These are phyloP conservation scores for Tuber umbilicatum DNA, from an alignment of 495 filamentous ascomycete species.

Conservation along the genomic window DNA sequence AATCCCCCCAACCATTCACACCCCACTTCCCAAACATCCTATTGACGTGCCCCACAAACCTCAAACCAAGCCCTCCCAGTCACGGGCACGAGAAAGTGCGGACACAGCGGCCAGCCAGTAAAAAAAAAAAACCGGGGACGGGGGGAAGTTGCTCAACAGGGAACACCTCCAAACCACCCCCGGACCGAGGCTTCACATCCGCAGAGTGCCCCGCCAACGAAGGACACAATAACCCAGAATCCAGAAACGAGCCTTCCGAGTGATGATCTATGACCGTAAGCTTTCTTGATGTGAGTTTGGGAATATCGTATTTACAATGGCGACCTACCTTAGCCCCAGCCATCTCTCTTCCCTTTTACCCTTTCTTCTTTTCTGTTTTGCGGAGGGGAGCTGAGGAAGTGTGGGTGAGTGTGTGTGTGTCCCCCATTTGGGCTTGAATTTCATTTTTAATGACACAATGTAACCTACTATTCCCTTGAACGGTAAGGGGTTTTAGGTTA, in stretches of 20 bases:
- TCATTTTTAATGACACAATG: not conserved
- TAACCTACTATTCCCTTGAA: not conserved
- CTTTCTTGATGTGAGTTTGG: not conserved
- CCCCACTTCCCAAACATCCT: not conserved
- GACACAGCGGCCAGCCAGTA: too few species aligned
- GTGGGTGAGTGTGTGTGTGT: too few species aligned
- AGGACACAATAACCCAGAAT: not conserved
- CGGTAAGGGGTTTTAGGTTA: not conserved
- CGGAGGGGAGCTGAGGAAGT: not conserved
- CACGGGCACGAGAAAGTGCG: too few species aligned
- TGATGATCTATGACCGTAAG: not conserved
- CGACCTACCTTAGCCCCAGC: not conserved
- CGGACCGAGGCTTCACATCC: too few species aligned
- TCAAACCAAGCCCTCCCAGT: not conserved
- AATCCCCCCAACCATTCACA: too few species aligned
- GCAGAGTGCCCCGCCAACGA: too few species aligned
- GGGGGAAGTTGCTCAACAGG: not conserved
- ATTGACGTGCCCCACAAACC: not conserved
- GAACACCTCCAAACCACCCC: too few species aligned
- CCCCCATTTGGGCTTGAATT: not conserved
- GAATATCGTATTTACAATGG: not conserved
- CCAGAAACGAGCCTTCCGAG: not conserved
- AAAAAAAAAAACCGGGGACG: too few species aligned
- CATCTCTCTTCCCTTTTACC: not conserved
- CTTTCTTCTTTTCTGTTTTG: too few species aligned